Evolutionary conservation across 306 rosid genomes (phyloP), one percentile per base, ranked within the genome.

Genomic region (Prunus davidiana): DNA sequence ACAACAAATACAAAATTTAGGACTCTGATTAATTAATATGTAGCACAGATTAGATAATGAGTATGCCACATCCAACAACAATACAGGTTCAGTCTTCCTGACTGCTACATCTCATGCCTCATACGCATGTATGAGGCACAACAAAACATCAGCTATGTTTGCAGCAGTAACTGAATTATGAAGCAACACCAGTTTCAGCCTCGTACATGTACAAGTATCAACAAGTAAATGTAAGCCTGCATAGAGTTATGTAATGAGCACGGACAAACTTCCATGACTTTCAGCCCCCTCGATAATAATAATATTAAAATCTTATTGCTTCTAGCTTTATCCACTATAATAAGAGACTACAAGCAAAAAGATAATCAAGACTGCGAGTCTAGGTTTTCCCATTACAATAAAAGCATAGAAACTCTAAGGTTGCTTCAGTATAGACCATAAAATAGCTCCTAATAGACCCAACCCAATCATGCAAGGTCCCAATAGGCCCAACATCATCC

Each of bases 1-100:
- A 89, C 41, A 73, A 73, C 24, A 66, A 68, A 54, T 51, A 47
- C 11, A 12, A 2, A 28, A 55, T 78, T 38, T 73, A 87, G 80
- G 61, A 52, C 67, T 50, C 28, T 58, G 46, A 66, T 51, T 50
- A 41, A 27, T 25, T 28, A 15, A 28, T 16, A 45, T 15, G 20
- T 20, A 54, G 25, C 38, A 58, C 22, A 62, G 2, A 46, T 4
- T 58, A 74, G 43, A 71, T 38, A 56, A 76, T 12, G 22, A 12
- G 0, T 14, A 57, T 24, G n/a, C 6, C 24, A 18, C 52, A 81
- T 34, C 43, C 45, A 69, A 41, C 58, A 54, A 70, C 46, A 4
- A 8, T 41, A 32, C 4, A 56, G 6, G 27, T 55, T 18, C 32
- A 30, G 30, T 54, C 47, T 18, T 32, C 47, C 47, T 15, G 28